Percentiles rank a stretch among this genome's conserved stretches.
Conservation (phyloP, 2,329 filamentous ascomycete species). For the Colletotrichum shisoi region DNA sequence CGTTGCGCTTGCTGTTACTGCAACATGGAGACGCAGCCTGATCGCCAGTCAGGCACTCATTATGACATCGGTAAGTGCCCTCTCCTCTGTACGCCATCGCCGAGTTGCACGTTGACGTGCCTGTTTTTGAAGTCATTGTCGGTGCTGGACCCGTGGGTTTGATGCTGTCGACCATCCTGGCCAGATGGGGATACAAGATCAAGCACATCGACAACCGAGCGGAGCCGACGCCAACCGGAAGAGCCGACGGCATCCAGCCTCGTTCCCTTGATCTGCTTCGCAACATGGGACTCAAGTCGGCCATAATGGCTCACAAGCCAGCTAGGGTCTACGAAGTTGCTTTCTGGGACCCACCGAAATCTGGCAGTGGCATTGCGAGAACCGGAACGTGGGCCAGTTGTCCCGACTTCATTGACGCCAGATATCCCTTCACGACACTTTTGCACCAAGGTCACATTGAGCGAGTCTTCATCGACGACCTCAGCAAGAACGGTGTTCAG, state of each 20-base stretch:
- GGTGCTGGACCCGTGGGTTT: conserved; percentile 90
- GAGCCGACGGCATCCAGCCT: conserved; percentile 91
- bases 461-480: conserved; percentile 71
- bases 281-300: conserved; percentile 88
- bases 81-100: neutral
- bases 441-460: conserved; percentile 77
- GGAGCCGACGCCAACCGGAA: conserved; percentile 83
- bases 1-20: neutral
- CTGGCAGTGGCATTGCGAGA: conserved; percentile 65
- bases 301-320: conserved; percentile 86
- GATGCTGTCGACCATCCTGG: conserved; percentile 85
- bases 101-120: conserved; percentile 39
- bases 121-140: conserved; percentile 72
- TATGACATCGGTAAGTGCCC: conserved; percentile 56
- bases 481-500: conserved; percentile 66
- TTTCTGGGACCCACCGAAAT: conserved; percentile 72
- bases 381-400: conserved; percentile 86
- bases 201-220: conserved; percentile 93
- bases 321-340: conserved; percentile 83
- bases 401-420: conserved; percentile 79
- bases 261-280: conserved; percentile 85
- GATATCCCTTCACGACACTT: conserved; percentile 74
- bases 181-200: conserved; percentile 92
- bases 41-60: conserved; percentile 40
- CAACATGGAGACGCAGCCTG: conserved; percentile 34